These are phyloP conservation scores for Mycosphaerelloides madeirae DNA, from an alignment of 2,329 filamentous ascomycete genomes.

Conservation along the genomic window DNA sequence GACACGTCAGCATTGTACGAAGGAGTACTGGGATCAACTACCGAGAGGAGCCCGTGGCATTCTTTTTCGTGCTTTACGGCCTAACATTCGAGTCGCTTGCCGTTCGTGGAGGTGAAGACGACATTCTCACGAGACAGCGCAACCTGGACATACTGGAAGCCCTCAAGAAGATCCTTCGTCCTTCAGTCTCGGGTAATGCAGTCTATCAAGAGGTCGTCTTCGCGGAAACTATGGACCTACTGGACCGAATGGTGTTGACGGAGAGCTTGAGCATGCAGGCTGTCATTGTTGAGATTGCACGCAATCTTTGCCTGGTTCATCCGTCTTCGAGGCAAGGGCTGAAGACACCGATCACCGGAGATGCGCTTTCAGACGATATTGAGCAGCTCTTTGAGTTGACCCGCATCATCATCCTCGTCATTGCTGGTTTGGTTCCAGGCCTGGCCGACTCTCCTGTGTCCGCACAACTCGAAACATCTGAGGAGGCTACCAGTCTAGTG, in stretches of 20 bases:
- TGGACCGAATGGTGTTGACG: conserved; percentile 87
- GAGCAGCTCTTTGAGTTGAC: conserved; percentile 97
- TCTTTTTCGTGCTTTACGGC: conserved; percentile 97
- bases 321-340: conserved; percentile 70
- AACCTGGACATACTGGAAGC: conserved; percentile 78
- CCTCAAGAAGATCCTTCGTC: conserved; percentile 89
- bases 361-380: conserved; percentile 87
- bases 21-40: conserved; percentile 88
- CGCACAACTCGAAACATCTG: conserved; percentile 63
- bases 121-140: conserved; percentile 29
- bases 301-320: conserved; percentile 84
- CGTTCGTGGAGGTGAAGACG: conserved; percentile 61
- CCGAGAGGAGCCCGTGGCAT: conserved; percentile 92
- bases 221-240: conserved; percentile 91
- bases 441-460: conserved; percentile 53
- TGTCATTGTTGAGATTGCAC: conserved; percentile 89
- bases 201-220: conserved; percentile 96
- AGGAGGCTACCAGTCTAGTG: conserved; percentile 79
- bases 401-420: conserved; percentile 87
- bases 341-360: conserved; percentile 37
- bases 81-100: conserved; percentile 94
- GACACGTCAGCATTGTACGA: conserved; percentile 34
- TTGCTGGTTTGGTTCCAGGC: conserved; percentile 82
- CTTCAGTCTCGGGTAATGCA: conserved; percentile 89
- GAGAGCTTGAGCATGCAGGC: conserved; percentile 83